Base-by-base conservation (phyloP, 495 filamentous ascomycete species). In the Neurospora sp. region DNA sequence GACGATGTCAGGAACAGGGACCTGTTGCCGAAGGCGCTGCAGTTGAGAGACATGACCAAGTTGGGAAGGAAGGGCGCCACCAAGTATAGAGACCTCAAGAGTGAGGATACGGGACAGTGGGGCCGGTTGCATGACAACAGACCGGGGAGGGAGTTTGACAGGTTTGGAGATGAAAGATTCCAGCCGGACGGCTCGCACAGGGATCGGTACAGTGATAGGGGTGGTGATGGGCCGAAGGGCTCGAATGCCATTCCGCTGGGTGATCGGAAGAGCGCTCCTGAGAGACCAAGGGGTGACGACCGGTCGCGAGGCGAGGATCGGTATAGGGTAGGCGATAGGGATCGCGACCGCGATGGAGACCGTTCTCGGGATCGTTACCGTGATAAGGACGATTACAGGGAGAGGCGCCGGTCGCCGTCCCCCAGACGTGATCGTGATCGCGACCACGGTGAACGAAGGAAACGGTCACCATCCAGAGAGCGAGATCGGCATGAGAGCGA, bases 31-130 rank as follows among this genome's bases (percentile, higher is more conserved):
- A 89, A 97, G 83, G 95, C 95, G 73, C 89, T 99, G 87, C 96
- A 97, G 83, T 88, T 97, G 76, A 86, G 96, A 68, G 96, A 98
- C 82, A 92, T 94, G 91, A 95, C 96, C 27, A 94, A 94, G 84
- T 78, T 98, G 12, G 96, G 96, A 4, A 93, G 91, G 85, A 96
- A 96, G 83, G 94, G 96, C 1, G 89, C 94, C 20, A 97, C 94
- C 18, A 92, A 90, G 78, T 97, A 98, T 79, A 90, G 86, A 73
- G 96, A 99, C 84, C 82, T 99, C 68, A 91, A 89, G 82, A 89
- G 84, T 7, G 96, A 99, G 84, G 96, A 99, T 84, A 99, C 96
- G 18, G 96, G 94, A 0, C 84, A 86, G 39, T 97, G 93, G 89
- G 94, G 93, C 4, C 80, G 87, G 6, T 84, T 88, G 74, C 88